phyloP scores from a whole-genome alignment of 116 monocot genomes.

The Cymodocea nodosa region DNA sequence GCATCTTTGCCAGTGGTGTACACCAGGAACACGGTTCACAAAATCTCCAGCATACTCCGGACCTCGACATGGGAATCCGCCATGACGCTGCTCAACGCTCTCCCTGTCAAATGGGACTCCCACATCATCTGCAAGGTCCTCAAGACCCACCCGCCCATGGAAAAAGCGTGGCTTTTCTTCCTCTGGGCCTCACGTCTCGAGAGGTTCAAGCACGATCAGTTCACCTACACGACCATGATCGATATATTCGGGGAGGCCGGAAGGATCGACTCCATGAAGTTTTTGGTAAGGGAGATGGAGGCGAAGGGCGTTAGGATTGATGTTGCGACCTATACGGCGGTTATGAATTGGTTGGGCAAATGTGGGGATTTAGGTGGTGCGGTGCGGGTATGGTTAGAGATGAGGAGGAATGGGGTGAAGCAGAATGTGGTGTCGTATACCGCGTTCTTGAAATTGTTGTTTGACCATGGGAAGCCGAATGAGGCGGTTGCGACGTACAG shows the following conservation, averaged over 20 bases:
- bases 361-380: conserved; percentile 51
- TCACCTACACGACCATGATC: conserved; percentile 91
- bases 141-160: conserved; percentile 79
- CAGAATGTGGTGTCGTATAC: conserved; percentile 70
- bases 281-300: conserved; percentile 42
- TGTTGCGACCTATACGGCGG: conserved; percentile 42
- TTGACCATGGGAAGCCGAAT: conserved; percentile 34
- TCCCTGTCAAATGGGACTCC: conserved; percentile 59
- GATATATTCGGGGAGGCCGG: conserved; percentile 90
- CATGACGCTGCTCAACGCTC: conserved; percentile 18
- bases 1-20: conserved; percentile 11
- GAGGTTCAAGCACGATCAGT: conserved; percentile 70
- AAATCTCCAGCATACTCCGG: conserved; percentile 47
- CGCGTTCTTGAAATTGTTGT: conserved; percentile 57
- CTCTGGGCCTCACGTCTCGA: conserved; percentile 36
- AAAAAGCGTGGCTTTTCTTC: conserved; percentile 89
- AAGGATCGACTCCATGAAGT: conserved; percentile 42
- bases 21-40: conserved; percentile 40
- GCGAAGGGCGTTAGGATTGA: conserved; percentile 32
- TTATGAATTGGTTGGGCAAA: conserved; percentile 58
- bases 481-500: conserved; percentile 38
- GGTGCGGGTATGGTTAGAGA: conserved; percentile 54
- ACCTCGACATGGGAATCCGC: conserved; percentile 40
- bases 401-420: conserved; percentile 25
- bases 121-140: conserved; percentile 67